Conservation (phyloP, 108 stramenopile genomes). For the Skeletonema tropicum region DNA sequence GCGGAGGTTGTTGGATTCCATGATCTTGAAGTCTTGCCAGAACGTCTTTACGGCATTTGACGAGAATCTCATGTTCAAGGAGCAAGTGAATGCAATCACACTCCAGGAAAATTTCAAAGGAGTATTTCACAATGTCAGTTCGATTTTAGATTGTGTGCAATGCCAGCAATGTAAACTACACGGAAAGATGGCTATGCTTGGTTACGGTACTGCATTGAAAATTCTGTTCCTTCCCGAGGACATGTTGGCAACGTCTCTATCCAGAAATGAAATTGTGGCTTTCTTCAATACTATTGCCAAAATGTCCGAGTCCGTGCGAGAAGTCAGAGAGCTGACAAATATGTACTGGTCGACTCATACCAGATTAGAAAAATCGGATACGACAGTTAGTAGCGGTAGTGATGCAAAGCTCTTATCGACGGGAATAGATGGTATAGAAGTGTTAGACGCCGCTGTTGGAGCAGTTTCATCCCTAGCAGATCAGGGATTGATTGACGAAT, state of each 20-base stretch:
- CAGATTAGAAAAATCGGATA: conserved; percentile 52
- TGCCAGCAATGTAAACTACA: conserved; percentile 96
- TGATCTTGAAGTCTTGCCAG: conserved; percentile 76
- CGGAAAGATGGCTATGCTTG: conserved; percentile 93
- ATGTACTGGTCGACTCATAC: conserved; percentile 70
- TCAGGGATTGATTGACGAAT: conserved; percentile 59
- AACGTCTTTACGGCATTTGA: conserved; percentile 92
- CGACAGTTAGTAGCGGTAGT: not conserved
- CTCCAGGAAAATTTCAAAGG: conserved; percentile 91
- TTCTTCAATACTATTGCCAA: conserved; percentile 88
- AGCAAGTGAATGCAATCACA: conserved; percentile 45
- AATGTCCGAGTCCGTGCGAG: conserved; percentile 75
- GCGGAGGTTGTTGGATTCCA: conserved; percentile 72
- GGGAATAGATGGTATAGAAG: conserved; percentile 36
- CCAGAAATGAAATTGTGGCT: conserved; percentile 90
- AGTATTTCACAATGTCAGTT: conserved; percentile 90
- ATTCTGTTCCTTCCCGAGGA: conserved; percentile 81
- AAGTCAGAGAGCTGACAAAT: conserved; percentile 78
- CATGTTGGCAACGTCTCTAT: conserved; percentile 49
- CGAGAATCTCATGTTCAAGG: conserved; percentile 90
- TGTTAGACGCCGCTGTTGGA: conserved; percentile 76
- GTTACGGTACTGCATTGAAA: conserved; percentile 93
- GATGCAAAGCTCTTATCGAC: conserved; percentile 5
- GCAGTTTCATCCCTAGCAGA: conserved; percentile 63
- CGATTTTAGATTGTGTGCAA: conserved; percentile 94